A percentile compares a stretch with the other conserved stretches of the same genome.
Evolutionary conservation across 169 alveolate genomes (phyloP).

Genomic region (Eimeria maxima): DNA sequence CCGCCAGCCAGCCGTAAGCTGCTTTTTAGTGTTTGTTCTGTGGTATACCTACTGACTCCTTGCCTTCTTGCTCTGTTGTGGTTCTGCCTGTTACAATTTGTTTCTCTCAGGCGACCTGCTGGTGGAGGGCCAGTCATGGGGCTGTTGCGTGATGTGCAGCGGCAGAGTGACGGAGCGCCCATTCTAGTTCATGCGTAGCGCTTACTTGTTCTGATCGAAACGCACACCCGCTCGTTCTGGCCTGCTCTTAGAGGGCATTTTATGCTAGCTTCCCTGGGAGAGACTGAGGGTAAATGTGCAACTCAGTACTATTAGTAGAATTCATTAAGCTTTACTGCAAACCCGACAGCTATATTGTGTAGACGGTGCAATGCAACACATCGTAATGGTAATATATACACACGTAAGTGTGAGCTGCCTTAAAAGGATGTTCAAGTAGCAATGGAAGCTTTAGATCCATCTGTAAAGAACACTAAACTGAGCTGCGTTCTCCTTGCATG

Average conservation of each 20-base stretch:
- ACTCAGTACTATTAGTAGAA: too few species aligned
- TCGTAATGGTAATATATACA: background rate
- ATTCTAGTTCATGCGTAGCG: background rate
- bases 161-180: slow-evolving; percentile 58
- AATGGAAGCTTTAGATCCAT: background rate
- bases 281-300: background rate
- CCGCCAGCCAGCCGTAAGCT: background rate
- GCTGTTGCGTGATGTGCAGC: slow-evolving; percentile 50
- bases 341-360: background rate
- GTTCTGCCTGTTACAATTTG: background rate
- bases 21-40: background rate
- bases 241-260: background rate
- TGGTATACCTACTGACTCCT: background rate
- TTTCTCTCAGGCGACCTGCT: slow-evolving; percentile 41
- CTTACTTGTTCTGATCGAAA: background rate
- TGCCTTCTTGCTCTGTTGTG: background rate
- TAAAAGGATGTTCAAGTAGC: background rate
- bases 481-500: background rate
- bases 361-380: background rate
- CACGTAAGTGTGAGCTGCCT: background rate
- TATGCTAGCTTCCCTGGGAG: background rate
- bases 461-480: background rate
- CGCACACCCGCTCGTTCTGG: background rate
- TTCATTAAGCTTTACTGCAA: background rate
- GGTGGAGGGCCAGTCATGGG: slow-evolving; percentile 60